Evolutionary conservation across 441 rosid species (phyloP).

Genomic region (Brassica hybrid): DNA sequence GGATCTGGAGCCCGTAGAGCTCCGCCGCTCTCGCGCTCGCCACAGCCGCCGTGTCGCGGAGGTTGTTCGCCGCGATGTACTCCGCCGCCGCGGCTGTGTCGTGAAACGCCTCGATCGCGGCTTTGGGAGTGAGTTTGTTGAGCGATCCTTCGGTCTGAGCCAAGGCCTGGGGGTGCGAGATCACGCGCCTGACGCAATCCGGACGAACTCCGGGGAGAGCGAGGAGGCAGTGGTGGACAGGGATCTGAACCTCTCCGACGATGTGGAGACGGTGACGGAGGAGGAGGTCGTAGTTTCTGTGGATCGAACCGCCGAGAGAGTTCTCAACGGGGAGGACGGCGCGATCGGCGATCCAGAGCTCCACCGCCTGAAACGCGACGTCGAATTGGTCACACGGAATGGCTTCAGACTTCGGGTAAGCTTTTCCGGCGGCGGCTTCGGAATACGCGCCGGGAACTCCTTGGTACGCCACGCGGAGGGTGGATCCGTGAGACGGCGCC

Average conservation of each 20-base stretch:
- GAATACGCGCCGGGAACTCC: slow-evolving; percentile 98
- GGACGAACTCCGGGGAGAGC: slow-evolving; percentile 88
- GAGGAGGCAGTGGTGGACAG: slow-evolving; percentile 91
- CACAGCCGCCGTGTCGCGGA: slow-evolving; percentile 84
- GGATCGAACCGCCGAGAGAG: slow-evolving; percentile 96
- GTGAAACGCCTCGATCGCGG: slow-evolving; percentile 86
- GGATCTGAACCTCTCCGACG: slow-evolving; percentile 88
- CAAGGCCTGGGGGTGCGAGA: slow-evolving; percentile 93
- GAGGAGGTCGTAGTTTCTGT: slow-evolving; percentile 87
- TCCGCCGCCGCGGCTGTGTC: slow-evolving; percentile 98
- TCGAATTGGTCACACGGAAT: slow-evolving; percentile 97
- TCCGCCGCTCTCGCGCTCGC: slow-evolving; percentile 94
- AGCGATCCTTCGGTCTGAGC: slow-evolving; percentile 88
- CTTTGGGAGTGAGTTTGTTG: slow-evolving; percentile 75
- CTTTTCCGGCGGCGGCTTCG: slow-evolving; percentile 94
- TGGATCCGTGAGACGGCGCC: slow-evolving; percentile 93
- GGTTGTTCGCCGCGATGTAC: slow-evolving; percentile 69
- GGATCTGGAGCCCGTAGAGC: slow-evolving; percentile 75
- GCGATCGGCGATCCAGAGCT: slow-evolving; percentile 94
- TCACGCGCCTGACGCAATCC: slow-evolving; percentile 76
- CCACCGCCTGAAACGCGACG: slow-evolving; percentile 91
- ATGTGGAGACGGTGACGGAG: slow-evolving; percentile 96
- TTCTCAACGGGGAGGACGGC: slow-evolving; percentile 91
- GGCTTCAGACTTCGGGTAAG: slow-evolving; percentile 92
- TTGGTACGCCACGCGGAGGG: slow-evolving; percentile 88